Conservation (phyloP, 192 early-diverging fungal genomes). For the Umbelopsis isabellina region DNA sequence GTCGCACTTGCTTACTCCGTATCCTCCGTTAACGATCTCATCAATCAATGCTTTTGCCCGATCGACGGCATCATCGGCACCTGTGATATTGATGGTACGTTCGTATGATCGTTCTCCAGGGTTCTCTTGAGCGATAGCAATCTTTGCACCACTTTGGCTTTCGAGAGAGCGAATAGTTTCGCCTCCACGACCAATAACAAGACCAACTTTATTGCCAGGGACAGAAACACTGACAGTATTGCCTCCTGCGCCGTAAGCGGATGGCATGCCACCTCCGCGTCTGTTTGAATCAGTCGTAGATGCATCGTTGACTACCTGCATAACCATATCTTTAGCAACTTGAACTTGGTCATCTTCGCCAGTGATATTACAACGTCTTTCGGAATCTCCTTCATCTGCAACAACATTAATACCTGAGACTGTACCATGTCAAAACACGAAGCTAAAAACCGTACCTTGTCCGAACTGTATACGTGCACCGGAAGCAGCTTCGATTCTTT, state of each 20-base stretch:
- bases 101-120: slow-evolving; percentile 43
- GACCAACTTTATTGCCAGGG: slow-evolving; percentile 72
- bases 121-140: slow-evolving; percentile 68
- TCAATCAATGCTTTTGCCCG: slow-evolving; percentile 72
- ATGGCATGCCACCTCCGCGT: slow-evolving; percentile 22
- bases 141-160: slow-evolving; percentile 66
- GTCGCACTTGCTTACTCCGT: not conserved
- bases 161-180: slow-evolving; percentile 79
- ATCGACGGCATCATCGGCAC: slow-evolving; percentile 68
- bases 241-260: slow-evolving; percentile 33
- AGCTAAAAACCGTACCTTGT: slow-evolving; percentile 24
- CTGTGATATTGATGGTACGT: slow-evolving; percentile 69
- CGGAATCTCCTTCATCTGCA: slow-evolving; percentile 44
- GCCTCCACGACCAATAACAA: slow-evolving; percentile 82
- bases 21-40: slow-evolving; percentile 64
- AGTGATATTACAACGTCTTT: slow-evolving; percentile 53
- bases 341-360: slow-evolving; percentile 52
- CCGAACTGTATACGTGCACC: slow-evolving; percentile 74
- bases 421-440: not conserved
- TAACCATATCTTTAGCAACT: slow-evolving; percentile 56
- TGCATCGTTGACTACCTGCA: slow-evolving; percentile 51
- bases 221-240: slow-evolving; percentile 57
- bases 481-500: slow-evolving; percentile 72
- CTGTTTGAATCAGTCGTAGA: slow-evolving; percentile 33
- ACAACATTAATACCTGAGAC: not conserved